Percentiles rank a stretch among this genome's conserved stretches.
Conservation (phyloP, 148 eudicot genomes). For the Silene latifolia region DNA sequence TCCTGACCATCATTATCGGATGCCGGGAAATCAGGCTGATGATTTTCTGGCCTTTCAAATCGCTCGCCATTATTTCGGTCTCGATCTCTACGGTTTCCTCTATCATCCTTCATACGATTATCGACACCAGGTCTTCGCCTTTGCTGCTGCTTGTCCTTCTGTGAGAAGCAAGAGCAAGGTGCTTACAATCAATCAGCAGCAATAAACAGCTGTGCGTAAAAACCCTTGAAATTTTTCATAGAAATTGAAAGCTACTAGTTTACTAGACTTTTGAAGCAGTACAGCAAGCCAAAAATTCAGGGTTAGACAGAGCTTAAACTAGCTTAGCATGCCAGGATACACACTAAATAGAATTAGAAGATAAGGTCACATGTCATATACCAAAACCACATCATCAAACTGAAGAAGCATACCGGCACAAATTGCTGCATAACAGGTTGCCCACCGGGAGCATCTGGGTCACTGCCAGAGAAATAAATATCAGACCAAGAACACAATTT, state of each 20-base stretch:
- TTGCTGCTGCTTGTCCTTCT: conserved; percentile 69
- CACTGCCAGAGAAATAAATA: conserved; percentile 44
- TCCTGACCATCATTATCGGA: conserved; percentile 51
- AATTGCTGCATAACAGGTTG: conserved; percentile 86
- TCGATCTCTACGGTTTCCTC: conserved; percentile 68
- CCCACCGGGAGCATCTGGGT: conserved; percentile 92
- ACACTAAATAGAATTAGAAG: neutral
- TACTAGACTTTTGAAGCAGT: neutral
- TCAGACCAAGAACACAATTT: conserved; percentile 7
- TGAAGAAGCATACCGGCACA: conserved; percentile 53
- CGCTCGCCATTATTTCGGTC: conserved; percentile 62
- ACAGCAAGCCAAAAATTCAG: neutral
- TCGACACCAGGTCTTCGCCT: conserved; percentile 73
- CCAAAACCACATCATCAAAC: neutral
- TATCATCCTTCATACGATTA: conserved; percentile 66
- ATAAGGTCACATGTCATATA: neutral
- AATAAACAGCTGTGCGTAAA: neutral
- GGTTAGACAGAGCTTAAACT: neutral
- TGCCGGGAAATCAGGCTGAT: conserved; percentile 51
- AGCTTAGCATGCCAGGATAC: neutral
- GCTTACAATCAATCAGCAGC: neutral
- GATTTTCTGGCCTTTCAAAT: conserved; percentile 70
- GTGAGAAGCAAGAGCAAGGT: conserved; percentile 19
- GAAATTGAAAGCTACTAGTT: too few species aligned
- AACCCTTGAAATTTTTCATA: neutral